A percentile compares a stretch with the other conserved stretches of the same genome.
Conservation (phyloP, 495 filamentous ascomycete species). For the Daldinia caldariorum region DNA sequence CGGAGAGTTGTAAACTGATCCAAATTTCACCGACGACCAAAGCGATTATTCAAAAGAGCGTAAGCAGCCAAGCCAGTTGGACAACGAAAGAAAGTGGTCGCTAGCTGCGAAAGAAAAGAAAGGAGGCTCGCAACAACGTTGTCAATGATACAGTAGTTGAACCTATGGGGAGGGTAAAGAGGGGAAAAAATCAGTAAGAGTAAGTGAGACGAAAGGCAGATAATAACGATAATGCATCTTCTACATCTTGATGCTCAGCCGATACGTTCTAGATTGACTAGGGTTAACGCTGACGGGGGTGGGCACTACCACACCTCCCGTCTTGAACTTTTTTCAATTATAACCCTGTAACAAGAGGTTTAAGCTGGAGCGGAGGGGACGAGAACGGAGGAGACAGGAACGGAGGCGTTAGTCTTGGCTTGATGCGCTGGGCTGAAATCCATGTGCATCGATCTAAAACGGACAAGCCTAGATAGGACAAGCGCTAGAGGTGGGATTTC, state of each 20-base stretch:
- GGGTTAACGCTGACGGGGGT: constrained; percentile 35
- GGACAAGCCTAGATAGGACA: constrained; percentile 32
- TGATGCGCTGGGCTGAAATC: constrained; percentile 41
- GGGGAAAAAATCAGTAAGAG: constrained; percentile 47
- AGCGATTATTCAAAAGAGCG: constrained; percentile 60
- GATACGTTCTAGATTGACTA: constrained; percentile 39
- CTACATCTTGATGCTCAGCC: constrained; percentile 45
- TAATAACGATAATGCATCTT: constrained; percentile 47
- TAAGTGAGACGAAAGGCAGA: constrained; percentile 39
- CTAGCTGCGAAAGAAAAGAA: constrained; percentile 62
- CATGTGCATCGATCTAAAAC: constrained; percentile 45
- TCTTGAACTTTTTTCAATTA: constrained; percentile 21
- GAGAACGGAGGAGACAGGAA: constrained; percentile 43
- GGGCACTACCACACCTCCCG: constrained; percentile 36
- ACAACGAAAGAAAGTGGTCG: constrained; percentile 63
- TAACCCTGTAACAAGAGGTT: constrained; percentile 37
- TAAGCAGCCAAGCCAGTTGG: constrained; percentile 69
- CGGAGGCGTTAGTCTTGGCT: constrained; percentile 45
- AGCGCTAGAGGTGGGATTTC: constrained; percentile 5
- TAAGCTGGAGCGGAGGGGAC: constrained; percentile 46
- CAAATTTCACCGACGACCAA: constrained; percentile 59
- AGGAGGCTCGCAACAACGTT: constrained; percentile 60
- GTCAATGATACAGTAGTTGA: constrained; percentile 55
- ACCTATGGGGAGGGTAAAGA: constrained; percentile 54
- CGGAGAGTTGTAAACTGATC: constrained; percentile 49